Conservation (phyloP, 2,329 filamentous ascomycete species). For the Pseudocercospora cruenta region DNA sequence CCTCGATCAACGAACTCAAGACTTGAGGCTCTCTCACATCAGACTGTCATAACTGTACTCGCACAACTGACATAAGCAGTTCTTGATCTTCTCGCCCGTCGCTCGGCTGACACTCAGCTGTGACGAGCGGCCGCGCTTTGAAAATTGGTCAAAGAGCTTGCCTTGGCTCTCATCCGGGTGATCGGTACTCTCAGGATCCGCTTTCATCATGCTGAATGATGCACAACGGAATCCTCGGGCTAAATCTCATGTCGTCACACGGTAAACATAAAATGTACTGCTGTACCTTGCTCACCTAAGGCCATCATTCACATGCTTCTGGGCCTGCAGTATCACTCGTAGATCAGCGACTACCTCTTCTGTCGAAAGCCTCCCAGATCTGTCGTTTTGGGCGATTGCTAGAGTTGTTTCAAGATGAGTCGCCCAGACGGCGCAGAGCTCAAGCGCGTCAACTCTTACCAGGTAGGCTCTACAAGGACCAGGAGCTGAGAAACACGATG, state of each 20-base stretch:
- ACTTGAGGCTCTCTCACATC: neutral
- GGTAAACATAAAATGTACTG: neutral
- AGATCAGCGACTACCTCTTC: neutral
- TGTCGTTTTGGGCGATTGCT: neutral
- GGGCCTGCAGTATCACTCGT: neutral
- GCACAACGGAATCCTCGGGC: conserved; percentile 4
- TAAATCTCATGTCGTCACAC: neutral
- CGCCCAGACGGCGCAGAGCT: conserved; percentile 29
- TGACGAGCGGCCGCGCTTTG: neutral
- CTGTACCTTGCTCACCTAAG: neutral
- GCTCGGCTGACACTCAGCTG: neutral
- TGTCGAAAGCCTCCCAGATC: neutral
- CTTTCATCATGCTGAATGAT: conserved; percentile 6
- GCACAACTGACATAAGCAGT: neutral
- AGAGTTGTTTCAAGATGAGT: conserved; percentile 13
- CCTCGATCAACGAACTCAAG: neutral
- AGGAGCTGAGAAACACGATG: neutral
- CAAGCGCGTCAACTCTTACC: conserved; percentile 37
- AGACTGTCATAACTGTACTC: neutral
- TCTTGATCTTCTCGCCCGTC: neutral
- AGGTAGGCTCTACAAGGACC: conserved; percentile 25
- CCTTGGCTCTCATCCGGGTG: neutral
- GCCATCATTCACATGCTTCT: neutral
- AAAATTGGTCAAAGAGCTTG: neutral
- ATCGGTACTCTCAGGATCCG: neutral